A percentile compares a stretch with the other conserved stretches of the same genome.
Evolutionary conservation across 768 basidiomycete species (phyloP).

Genomic region (Gloeopeniophorella convolvens): DNA sequence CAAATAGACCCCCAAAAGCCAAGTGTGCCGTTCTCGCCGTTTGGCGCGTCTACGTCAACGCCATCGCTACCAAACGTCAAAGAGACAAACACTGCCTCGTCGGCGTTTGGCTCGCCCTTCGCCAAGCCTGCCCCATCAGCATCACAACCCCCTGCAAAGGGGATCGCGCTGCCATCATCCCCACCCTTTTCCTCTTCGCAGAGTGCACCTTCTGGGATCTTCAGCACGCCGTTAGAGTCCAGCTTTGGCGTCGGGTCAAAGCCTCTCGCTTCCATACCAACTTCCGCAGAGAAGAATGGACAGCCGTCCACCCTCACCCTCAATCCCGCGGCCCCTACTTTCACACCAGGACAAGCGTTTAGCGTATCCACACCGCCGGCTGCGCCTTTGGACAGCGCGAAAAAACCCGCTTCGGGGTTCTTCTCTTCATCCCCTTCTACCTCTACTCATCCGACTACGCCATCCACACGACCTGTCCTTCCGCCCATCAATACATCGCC

Average conservation of each 20-base stretch:
- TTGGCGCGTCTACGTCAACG: conserved; percentile 7
- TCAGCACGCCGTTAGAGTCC: neutral
- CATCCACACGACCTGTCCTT: conserved; percentile 12
- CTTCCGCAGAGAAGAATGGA: conserved; percentile 3
- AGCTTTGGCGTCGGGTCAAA: conserved; percentile 7
- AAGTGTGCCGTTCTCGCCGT: neutral
- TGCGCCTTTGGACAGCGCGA: conserved; percentile 6
- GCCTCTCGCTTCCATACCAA: conserved; percentile 8
- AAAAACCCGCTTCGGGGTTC: neutral
- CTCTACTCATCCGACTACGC: neutral
- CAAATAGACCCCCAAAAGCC: neutral
- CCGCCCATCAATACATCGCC: conserved; percentile 14
- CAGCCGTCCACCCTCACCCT: neutral
- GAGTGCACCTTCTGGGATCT: conserved; percentile 1
- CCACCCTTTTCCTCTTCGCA: conserved; percentile 1
- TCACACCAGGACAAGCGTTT: conserved; percentile 17
- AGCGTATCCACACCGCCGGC: conserved; percentile 18
- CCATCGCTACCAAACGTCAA: neutral
- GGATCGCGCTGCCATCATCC: neutral
- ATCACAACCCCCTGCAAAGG: neutral
- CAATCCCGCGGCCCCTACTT: conserved; percentile 18
- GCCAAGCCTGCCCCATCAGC: neutral
- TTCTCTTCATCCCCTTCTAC: neutral
- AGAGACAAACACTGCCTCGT: neutral
- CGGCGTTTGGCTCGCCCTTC: conserved; percentile 7